These are phyloP conservation scores for Tanacetum coccineum DNA, from an alignment of 129 eudicot species.

Conservation along the genomic window DNA sequence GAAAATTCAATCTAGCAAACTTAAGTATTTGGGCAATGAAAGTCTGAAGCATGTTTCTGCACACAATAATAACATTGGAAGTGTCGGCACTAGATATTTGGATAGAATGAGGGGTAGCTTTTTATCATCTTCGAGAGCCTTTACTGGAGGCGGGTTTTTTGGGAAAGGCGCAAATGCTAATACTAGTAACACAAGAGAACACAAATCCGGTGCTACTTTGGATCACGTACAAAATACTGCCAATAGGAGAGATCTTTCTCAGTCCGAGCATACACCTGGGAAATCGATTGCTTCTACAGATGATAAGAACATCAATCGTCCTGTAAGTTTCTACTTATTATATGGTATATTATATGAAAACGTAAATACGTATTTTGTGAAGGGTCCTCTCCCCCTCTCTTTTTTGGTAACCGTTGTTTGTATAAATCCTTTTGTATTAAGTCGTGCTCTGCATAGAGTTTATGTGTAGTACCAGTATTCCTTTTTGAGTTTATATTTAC, in stretches of 20 bases:
- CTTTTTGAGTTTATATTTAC: conserved; percentile 6
- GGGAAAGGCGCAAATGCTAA: conserved; percentile 45
- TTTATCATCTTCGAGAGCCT: conserved; percentile 77
- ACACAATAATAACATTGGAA: conserved; percentile 44
- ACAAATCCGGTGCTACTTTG: conserved; percentile 38
- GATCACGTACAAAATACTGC: conserved; percentile 46
- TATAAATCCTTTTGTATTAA: no score
- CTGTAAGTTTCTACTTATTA: conserved; percentile 44
- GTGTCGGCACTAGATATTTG: conserved; percentile 66
- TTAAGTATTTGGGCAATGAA: no score
- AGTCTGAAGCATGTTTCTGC: conserved; percentile 30
- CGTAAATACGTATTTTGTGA: neutral
- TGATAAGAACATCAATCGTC: conserved; percentile 52
- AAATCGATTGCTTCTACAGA: conserved; percentile 42
- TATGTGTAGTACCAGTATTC: neutral
- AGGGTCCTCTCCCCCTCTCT: neutral
- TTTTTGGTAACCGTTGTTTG: no score
- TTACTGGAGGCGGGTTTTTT: conserved; percentile 73
- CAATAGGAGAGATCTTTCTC: conserved; percentile 40
- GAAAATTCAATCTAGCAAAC: no score
- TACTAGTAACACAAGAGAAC: conserved; percentile 48
- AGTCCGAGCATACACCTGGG: conserved; percentile 40
- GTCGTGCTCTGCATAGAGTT: no score
- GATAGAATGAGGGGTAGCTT: conserved; percentile 85
- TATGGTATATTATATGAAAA: neutral